phyloP scores from a whole-genome alignment of 2,329 filamentous ascomycete species.

The Amauroascus niger region DNA sequence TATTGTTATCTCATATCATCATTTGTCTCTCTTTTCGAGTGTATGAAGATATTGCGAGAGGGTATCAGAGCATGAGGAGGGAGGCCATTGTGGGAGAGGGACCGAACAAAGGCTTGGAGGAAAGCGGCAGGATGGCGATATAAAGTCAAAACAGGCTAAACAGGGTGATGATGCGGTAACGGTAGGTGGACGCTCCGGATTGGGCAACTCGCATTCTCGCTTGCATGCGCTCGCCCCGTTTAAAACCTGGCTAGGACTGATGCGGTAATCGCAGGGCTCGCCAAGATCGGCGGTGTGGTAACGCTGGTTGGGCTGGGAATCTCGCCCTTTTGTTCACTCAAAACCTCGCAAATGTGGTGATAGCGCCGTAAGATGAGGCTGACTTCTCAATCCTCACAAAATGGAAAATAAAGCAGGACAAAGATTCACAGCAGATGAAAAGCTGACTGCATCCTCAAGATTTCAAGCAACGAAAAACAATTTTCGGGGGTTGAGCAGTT shows the following conservation, averaged over 20 bases:
- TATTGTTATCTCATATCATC: too few relatives aligned
- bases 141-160: background rate
- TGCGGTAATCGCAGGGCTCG: constrained; percentile 4
- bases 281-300: constrained; percentile 6
- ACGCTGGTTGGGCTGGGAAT: background rate
- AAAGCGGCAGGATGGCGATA: background rate
- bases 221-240: constrained; percentile 1
- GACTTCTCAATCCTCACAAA: too few relatives aligned
- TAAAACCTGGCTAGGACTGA: constrained; percentile 2
- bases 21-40: too few relatives aligned
- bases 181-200: background rate
- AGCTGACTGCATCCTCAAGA: too few relatives aligned
- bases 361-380: background rate
- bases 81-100: background rate
- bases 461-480: too few relatives aligned
- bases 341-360: background rate
- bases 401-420: background rate
- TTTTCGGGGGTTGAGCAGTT: too few relatives aligned
- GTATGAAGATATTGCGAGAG: too few relatives aligned
- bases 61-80: background rate
- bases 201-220: background rate
- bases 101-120: background rate
- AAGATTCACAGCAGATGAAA: too few relatives aligned
- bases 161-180: background rate
- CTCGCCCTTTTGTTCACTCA: background rate